Conservation (phyloP, 257 asterid species). For the Jacaranda copaia region DNA sequence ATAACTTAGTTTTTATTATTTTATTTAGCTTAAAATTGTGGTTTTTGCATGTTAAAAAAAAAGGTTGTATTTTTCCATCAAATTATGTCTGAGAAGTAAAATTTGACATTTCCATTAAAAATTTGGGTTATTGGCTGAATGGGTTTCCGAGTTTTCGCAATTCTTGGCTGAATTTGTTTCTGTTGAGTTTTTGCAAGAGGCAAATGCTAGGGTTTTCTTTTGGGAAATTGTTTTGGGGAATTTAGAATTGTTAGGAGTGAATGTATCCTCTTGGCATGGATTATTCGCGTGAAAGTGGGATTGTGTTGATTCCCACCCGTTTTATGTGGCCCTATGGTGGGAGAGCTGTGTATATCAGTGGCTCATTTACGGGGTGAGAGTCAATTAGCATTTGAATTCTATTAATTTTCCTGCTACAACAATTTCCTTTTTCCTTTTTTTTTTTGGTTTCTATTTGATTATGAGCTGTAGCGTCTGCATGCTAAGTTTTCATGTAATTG, state of each 20-base stretch:
- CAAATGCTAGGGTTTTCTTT: constrained; percentile 42
- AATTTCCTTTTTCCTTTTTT: not conserved
- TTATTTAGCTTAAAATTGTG: constrained; percentile 23
- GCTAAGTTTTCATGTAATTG: constrained; percentile 29
- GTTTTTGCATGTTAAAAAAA: constrained; percentile 36
- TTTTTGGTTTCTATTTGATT: not conserved
- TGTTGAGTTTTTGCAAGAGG: constrained; percentile 25
- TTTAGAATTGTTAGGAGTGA: constrained; percentile 42
- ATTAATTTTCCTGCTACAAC: not conserved
- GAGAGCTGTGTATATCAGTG: constrained; percentile 69
- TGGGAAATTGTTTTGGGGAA: constrained; percentile 32
- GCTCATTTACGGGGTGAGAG: constrained; percentile 80
- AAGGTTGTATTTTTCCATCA: constrained; percentile 27
- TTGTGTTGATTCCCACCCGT: constrained; percentile 65
- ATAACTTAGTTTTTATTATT: not conserved
- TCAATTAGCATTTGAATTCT: constrained; percentile 27
- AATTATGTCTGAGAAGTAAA: constrained; percentile 34
- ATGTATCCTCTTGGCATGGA: constrained; percentile 63
- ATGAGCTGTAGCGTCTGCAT: constrained; percentile 6
- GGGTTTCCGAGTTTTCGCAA: constrained; percentile 29
- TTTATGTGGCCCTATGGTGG: constrained; percentile 92
- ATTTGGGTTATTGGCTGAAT: constrained; percentile 31
- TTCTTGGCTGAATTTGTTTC: constrained; percentile 30
- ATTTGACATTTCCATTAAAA: constrained; percentile 22
- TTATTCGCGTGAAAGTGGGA: constrained; percentile 55